Base-by-base conservation (phyloP, 2,329 filamentous ascomycete genomes). In the Colletotrichum somersetense region DNA sequence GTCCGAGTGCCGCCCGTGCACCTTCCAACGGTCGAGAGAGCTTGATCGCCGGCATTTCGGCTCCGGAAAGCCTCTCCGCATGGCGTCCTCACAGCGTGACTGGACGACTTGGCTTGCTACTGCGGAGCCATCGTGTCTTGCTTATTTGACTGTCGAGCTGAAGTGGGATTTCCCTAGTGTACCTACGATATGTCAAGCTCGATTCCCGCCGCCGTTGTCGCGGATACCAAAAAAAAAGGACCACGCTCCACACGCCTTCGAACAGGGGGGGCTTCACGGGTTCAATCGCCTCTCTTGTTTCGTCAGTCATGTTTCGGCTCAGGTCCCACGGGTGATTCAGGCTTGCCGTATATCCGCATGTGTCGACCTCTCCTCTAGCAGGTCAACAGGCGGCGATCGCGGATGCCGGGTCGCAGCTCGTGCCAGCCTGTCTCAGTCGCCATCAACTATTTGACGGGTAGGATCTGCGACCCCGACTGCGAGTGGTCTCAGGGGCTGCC, bases 401-500 rank as follows among this genome's bases (percentile, higher is more conserved):
- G 35, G 38, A 44, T 62, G 52, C 20, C 50, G 42, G 33, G 55
- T 62, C 55, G 56, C 48, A 57, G 30, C 62, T 56, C 62, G 42
- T 46, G 66, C 58, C 59, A 64, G 53, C 50, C 50, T 67, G 63
- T 71, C 67, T 71, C 48, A 62, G 18, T 14, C 7, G 6, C 16
- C 46, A 18, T 23, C 26, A 20, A 26, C 26, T 40, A 12, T 12
- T 33, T 2, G 23, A 23, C 38, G 20, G 26, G 20, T 44, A 12
- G 23, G 40, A 46, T 63, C 7, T n/a, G 30, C 26, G n/a, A 11
- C 8, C 11, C 16, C 40, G 5, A 53, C 4, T 5, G 10, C 46
- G 4, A 7, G 16, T 6, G 14, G 44, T 7, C 18, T 38, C 12
- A 10, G 1, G 26, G 6, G 14, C 46, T 38, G 2, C n/a, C 26